Evolutionary conservation across 2,329 filamentous ascomycete genomes (phyloP).

Genomic region (Cytospora mali): DNA sequence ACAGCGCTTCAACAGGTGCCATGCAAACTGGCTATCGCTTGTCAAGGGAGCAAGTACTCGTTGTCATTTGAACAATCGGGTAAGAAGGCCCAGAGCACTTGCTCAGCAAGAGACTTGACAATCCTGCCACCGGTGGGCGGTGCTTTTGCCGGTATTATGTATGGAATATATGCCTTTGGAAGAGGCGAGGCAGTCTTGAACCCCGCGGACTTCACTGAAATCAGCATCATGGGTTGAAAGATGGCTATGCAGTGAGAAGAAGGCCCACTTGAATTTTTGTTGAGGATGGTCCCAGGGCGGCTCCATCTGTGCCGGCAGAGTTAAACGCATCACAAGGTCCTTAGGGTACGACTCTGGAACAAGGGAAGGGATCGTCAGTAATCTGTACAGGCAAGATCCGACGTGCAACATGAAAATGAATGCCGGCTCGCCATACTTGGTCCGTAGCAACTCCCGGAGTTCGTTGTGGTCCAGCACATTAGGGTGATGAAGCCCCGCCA

Average conservation of each 20-base stretch:
- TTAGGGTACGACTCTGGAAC: neutral
- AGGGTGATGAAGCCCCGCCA: neutral
- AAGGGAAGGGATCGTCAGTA: neutral
- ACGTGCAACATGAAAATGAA: neutral
- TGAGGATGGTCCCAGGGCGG: too few species aligned
- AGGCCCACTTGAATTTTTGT: neutral
- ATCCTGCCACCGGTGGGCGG: conserved; percentile 36
- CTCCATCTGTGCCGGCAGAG: too few species aligned
- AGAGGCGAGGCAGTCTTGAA: conserved; percentile 37
- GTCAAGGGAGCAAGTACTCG: conserved; percentile 7
- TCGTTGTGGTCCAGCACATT: neutral
- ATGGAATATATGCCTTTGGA: conserved; percentile 37
- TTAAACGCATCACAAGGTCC: too few species aligned
- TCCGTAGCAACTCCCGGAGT: neutral
- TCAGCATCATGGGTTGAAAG: conserved; percentile 21
- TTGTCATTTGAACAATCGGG: neutral
- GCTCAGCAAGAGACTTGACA: conserved; percentile 31
- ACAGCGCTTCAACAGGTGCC: neutral
- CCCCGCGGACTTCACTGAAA: conserved; percentile 36
- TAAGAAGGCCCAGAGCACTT: neutral
- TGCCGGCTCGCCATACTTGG: neutral
- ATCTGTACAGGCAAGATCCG: neutral
- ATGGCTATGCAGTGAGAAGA: neutral
- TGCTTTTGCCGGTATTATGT: conserved; percentile 38
- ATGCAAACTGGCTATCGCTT: conserved; percentile 7